A percentile compares a stretch with the other conserved stretches of the same genome.
These are phyloP conservation scores for Pyrus pyrifolia DNA, from an alignment of 306 rosid species.

Conservation along the genomic window DNA sequence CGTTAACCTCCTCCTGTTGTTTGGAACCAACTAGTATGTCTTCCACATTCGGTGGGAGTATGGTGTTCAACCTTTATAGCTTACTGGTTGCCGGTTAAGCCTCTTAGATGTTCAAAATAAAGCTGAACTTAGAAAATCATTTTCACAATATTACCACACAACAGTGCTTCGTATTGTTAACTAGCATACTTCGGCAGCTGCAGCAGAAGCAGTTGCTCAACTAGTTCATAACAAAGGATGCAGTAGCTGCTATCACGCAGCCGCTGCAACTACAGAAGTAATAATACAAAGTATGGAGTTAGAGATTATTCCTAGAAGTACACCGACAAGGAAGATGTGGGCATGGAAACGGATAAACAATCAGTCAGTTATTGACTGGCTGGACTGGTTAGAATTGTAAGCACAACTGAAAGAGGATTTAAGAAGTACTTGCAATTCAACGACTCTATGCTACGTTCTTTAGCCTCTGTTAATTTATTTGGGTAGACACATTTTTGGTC, in stretches of 20 bases:
- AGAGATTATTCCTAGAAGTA: background rate
- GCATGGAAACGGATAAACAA: background rate
- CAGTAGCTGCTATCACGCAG: background rate
- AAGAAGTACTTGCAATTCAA: background rate
- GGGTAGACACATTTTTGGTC: background rate
- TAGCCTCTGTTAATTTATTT: background rate
- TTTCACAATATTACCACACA: background rate
- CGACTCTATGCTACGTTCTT: too few species aligned
- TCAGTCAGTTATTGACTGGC: background rate
- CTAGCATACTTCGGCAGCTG: background rate
- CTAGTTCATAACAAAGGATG: background rate
- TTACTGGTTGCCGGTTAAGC: background rate
- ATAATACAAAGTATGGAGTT: background rate
- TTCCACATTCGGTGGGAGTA: background rate
- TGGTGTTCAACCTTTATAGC: background rate
- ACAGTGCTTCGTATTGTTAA: background rate
- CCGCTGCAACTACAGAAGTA: background rate
- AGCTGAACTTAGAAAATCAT: background rate
- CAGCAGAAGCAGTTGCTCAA: background rate
- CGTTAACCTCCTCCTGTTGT: background rate
- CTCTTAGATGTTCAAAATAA: background rate
- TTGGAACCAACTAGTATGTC: background rate
- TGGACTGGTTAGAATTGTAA: background rate
- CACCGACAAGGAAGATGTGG: background rate
- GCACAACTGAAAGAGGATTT: background rate